Evolutionary conservation across 305 asterid species (phyloP), one percentile per base, ranked within the genome.

Genomic region (Caryopteris hybrid): DNA sequence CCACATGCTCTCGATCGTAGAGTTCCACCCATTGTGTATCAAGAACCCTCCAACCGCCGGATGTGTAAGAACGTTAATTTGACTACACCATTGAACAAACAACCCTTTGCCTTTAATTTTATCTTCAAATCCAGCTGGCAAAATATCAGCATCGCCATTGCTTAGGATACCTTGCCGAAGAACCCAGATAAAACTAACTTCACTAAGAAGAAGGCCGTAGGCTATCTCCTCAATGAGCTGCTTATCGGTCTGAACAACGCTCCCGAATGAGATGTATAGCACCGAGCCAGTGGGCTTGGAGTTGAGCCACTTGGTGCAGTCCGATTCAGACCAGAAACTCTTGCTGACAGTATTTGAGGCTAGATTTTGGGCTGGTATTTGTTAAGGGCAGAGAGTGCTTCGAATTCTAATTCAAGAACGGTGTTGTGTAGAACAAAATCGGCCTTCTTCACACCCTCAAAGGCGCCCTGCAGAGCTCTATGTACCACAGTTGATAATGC

Each of bases 271-370:
- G 53, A 85, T 76, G 65, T 87, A 83, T 36, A 87, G 55, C 1
- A 87, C 91, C 4, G 95, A 83, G 8, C 74, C 74, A 4, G 70
- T 27, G 6, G 84, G 74, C 76, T 78, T 83, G 45, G 60, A 23
- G 20, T 63, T 68, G 45, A 87, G 89, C 95, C 90, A 88, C 1
- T 61, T 52, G 20, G 72, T 74, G 79, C 88, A 82, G 61, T 84
- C 91, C 2, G 84, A 75, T 64, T 84, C 88, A 0, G 89, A 74
- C 90, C 85, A n/a, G n/a, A n/a, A n/a, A n/a, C n/a, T n/a, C n/a
- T n/a, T n/a, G n/a, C n/a, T n/a, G n/a, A n/a, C n/a, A n/a, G n/a
- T n/a, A n/a, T n/a, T n/a, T n/a, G n/a, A n/a, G n/a, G n/a, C n/a
- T n/a, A n/a, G n/a, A n/a, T n/a, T n/a, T n/a, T n/a, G n/a, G n/a